Base-by-base conservation (phyloP, 345 rosid species). In the Syzygium jambos region DNA sequence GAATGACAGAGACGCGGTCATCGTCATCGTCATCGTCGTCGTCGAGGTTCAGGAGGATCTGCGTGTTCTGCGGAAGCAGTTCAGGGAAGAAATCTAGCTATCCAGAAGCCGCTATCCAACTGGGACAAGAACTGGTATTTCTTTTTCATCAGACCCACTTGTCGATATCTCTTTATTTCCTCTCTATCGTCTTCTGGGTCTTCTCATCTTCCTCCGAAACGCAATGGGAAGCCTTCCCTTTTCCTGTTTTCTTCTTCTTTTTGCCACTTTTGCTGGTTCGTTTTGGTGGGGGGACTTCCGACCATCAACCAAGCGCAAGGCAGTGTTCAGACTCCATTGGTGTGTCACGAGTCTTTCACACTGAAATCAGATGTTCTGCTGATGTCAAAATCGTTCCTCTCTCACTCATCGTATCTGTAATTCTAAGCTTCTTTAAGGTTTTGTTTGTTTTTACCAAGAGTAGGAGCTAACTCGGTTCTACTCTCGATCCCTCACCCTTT, bases 51-150 rank as follows among this genome's bases (percentile, higher is more conserved):
- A 86, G 90, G 89, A 93, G 98, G 92, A 94, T 96, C 85, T 96
- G 99, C 90, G 99, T 96, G 77, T 96, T 96, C 68, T 95, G 98
- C 85, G 98, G 98, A 23, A 96, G 98, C 93, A 93, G 95, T 89
- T 89, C 97, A 1, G 98, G 99, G 83, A 96, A 95, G 89, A 96
- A 94, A 89, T 38, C 93, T 85, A 93, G 94, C 89, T 96, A 96
- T 88, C 98, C 93, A 86, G 96, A 95, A 90, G 98, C 99, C 38
- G 98, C 99, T 4, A 90, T 95, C 89, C 94, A 95, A 87, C 90
- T 95, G 87, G 99, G 96, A 87, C 94, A 92, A 85, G 95, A 96
- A 88, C 90, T 96, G 98, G 98, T 96, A 94, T 95, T 65, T 4
- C 25, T 25, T 52, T 51, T 53, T 12, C 27, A 84, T 38, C 59